phyloP scores from a whole-genome alignment of 1,284 basidiomycete genomes.

The Leucoagaricus sp. region DNA sequence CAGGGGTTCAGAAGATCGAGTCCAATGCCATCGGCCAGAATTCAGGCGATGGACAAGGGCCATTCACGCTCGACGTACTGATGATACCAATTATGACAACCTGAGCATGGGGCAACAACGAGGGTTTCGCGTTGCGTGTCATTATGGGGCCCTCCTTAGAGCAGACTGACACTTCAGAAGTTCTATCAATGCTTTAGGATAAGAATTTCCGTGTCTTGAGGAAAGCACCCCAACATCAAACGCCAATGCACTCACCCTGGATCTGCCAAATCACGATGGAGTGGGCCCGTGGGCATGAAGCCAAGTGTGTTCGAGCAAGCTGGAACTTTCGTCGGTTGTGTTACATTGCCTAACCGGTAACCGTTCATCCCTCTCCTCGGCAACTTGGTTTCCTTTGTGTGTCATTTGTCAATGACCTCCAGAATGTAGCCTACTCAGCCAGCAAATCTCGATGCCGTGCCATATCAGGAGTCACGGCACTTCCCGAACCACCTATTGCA shows the following conservation, averaged over 20 bases:
- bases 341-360: no score
- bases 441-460: no score
- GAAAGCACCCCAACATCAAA: slow-evolving; percentile 10
- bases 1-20: neutral
- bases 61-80: neutral
- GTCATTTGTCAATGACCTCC: no score
- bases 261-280: neutral
- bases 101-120: slow-evolving; percentile 10
- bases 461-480: no score
- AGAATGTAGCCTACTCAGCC: no score
- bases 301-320: no score
- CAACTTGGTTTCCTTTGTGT: no score
- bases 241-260: neutral
- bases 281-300: neutral
- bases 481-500: no score
- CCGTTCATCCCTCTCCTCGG: no score
- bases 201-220: neutral
- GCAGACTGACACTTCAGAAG: neutral
- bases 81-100: neutral
- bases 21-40: neutral
- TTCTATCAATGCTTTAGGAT: slow-evolving; percentile 8
- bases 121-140: slow-evolving; percentile 12
- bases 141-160: neutral
- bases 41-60: neutral
- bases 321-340: no score